Conservation (phyloP, 257 asterid genomes). For the Gynochthodes officinalis region DNA sequence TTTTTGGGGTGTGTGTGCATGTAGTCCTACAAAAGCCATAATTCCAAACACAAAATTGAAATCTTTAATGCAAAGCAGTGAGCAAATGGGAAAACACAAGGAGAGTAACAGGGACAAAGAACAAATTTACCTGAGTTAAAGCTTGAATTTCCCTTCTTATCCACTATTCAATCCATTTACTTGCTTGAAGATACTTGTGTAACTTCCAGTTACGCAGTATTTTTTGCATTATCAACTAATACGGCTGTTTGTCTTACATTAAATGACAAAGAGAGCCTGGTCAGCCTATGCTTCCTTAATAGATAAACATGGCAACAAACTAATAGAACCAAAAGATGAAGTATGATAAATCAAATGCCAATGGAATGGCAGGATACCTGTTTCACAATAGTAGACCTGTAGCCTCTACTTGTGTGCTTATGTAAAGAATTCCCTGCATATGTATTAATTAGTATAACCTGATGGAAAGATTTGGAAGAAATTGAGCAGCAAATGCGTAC, state of each 20-base stretch:
- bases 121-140: constrained; percentile 47
- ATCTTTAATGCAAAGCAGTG: neutral
- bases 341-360: neutral
- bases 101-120: constrained; percentile 4
- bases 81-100: neutral
- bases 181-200: constrained; percentile 51
- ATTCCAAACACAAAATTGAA: neutral
- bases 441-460: no score
- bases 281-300: neutral
- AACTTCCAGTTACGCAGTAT: constrained; percentile 57
- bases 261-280: no score
- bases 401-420: constrained; percentile 67
- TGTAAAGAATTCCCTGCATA: constrained; percentile 58
- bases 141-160: no score
- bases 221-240: no score
- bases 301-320: neutral
- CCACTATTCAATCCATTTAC: constrained; percentile 55
- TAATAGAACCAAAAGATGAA: neutral
- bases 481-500: no score
- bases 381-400: constrained; percentile 59
- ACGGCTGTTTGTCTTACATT: no score
- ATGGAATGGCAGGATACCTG: constrained; percentile 40
- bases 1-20: neutral
- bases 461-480: no score
- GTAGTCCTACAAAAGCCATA: no score